Evolutionary conservation across 371 early-diverging fungal species (phyloP), one percentile per base, ranked within the genome.

Genomic region (Actinomucor elegans): DNA sequence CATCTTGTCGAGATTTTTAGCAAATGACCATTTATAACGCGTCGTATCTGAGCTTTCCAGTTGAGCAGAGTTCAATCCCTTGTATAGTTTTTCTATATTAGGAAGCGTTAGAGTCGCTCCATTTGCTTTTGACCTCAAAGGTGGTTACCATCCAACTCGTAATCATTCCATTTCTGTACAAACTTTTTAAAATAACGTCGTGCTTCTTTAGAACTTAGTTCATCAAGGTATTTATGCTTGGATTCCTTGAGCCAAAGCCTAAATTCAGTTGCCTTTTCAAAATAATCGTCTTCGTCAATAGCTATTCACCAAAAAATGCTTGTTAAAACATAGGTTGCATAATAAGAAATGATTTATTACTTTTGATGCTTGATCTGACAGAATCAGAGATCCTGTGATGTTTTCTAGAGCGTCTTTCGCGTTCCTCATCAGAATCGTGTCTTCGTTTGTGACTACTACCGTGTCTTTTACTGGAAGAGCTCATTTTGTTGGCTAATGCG

Each of bases 21-120:
- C 80, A 64, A 92, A 90, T 4, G 79, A 75, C 94, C 94, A 94
- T 54, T 83, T 77, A 57, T 90, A 88, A 10, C 84, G 73, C 1
- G 91, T 90, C 3, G 80, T 67, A 41, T 84, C 86, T 7, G 78
- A 73, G 5, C 80, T 77, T 3, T 82, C 60, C 5, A 91, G 38
- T 33, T 86, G 85, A 0, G 90, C 61, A 2, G 90, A 72, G 15
- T 77, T 76, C 17, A 88, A 71, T 12, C 90, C 92, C 26, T 79
- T 73, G 53, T 87, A 85, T 53, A 86, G 87, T 34, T 83, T 84
- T 32, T 79, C 87, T 87, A 55, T 31, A 28, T 32, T 18, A 23
- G 2, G 1, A 3, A 5, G 15, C 27, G 12, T 40, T 11, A 40
- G 24, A 11, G 4, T 41, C 32, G 32, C 6, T 6, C 2, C 9